Evolutionary conservation across 2,329 filamentous ascomycete genomes (phyloP), one percentile per base, ranked within the genome.

Genomic region (Alternaria tenuissima): DNA sequence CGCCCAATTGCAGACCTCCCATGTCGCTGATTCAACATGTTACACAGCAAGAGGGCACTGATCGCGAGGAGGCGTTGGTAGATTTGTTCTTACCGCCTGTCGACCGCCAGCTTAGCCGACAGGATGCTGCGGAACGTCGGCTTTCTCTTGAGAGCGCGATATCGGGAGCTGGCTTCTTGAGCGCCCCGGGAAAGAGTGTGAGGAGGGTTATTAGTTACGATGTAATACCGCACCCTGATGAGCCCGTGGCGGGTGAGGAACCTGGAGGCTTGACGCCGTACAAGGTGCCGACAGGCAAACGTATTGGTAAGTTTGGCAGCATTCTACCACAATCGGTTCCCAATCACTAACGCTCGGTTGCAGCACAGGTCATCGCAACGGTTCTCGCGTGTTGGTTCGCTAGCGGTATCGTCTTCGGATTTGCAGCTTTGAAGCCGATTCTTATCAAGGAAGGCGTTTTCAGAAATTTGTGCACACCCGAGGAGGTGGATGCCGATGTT

Each of bases 21-120:
- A 85, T 85, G 83, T 85, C 83, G 69, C 76, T 85, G 53, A 77
- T 83, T 59, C 83, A 85, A 71, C 83, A 84, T 71, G 82, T 85
- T 57, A 81, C 81, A 48, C 77, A 79, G 52, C 78, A 82, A 68
- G 83, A 85, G 69, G 83, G 83, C 63, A 76, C 76, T 47, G 83
- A 85, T 67, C 77, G 81, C 59, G 80, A 83, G 44, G 76, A 78
- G 64, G 76, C 75, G 3, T 66, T 78, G 36, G 71, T 75, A 54
- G 74, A 77, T 57, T 64, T 78, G 42, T 76, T 77, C 48, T 64
- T 78, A 20, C 69, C 74, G 53, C 74, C 74, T 46, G 67, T 77
- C 62, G 73, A 77, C 52, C 76, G 75, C 38, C 65, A 70, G 24
- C 47, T 58, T 39, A 74, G 70, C 53, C 67, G 71, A 61, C 70